phyloP scores from a whole-genome alignment of 352 stramenopile species.

The Globisporangium parvum region DNA sequence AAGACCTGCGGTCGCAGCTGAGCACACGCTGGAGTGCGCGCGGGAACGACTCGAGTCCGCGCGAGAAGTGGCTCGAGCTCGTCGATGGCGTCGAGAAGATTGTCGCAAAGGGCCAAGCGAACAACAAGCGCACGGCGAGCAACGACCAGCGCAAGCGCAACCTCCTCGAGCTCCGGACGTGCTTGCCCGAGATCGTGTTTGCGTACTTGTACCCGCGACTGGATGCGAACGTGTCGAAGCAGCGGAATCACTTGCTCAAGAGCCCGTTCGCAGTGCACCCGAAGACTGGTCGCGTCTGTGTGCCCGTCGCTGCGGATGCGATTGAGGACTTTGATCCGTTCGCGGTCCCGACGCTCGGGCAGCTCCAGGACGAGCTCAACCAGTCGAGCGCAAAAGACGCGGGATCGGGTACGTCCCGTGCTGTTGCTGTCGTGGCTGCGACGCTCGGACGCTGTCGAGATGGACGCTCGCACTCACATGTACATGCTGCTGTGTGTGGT shows the following conservation, averaged over 20 bases:
- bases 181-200: constrained; percentile 95
- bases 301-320: constrained; percentile 88
- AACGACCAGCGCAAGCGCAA: constrained; percentile 67
- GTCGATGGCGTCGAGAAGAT: constrained; percentile 64
- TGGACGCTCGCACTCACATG: too few species aligned
- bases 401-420: constrained; percentile 15
- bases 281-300: constrained; percentile 97
- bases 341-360: constrained; percentile 75
- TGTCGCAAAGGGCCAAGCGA: constrained; percentile 40
- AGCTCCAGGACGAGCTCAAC: constrained; percentile 82
- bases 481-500: not conserved
- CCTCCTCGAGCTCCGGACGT: constrained; percentile 73
- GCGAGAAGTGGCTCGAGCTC: constrained; percentile 88
- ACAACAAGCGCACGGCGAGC: constrained; percentile 33
- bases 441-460: too few species aligned
- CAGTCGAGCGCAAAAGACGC: constrained; percentile 27
- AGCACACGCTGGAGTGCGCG: constrained; percentile 46
- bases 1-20: constrained; percentile 72
- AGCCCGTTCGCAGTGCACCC: constrained; percentile 98
- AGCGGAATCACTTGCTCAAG: constrained; percentile 99
- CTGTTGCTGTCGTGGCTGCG: too few species aligned
- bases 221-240: constrained; percentile 99
- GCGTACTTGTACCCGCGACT: constrained; percentile 96
- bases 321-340: constrained; percentile 88
- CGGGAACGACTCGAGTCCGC: constrained; percentile 46